Conservation (phyloP, 495 filamentous ascomycete species). For the Tuber calosporum region DNA sequence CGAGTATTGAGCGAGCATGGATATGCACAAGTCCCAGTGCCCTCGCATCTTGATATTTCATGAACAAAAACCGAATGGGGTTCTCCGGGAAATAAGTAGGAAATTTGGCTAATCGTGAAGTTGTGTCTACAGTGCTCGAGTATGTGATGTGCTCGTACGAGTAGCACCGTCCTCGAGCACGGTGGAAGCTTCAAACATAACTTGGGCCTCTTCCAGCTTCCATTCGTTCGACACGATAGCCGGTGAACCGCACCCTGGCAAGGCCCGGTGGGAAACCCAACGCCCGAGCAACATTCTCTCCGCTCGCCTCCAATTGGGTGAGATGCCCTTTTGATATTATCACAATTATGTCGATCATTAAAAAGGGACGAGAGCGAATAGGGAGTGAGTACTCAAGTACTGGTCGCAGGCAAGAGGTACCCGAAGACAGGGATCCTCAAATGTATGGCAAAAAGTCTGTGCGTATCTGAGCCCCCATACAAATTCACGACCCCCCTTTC, state of each 20-base stretch:
- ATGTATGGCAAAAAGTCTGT: too few relatives aligned
- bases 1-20: not conserved
- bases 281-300: not conserved
- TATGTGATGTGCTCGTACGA: too few relatives aligned
- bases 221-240: not conserved
- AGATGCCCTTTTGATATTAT: slow-evolving; percentile 1
- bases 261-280: not conserved
- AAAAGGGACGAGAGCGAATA: not conserved
- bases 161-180: too few relatives aligned
- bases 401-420: too few relatives aligned
- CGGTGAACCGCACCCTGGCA: not conserved
- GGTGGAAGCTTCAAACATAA: not conserved
- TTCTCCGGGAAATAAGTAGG: slow-evolving; percentile 1
- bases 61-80: not conserved
- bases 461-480: too few relatives aligned
- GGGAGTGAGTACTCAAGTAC: too few relatives aligned
- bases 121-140: too few relatives aligned
- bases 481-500: too few relatives aligned
- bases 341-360: not conserved
- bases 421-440: too few relatives aligned
- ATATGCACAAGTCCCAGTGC: not conserved
- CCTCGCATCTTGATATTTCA: not conserved
- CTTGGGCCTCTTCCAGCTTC: not conserved
- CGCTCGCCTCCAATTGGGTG: not conserved
- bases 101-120: not conserved